Conservation (phyloP, 371 early-diverging fungal genomes). For the Blakeslea trispora region DNA sequence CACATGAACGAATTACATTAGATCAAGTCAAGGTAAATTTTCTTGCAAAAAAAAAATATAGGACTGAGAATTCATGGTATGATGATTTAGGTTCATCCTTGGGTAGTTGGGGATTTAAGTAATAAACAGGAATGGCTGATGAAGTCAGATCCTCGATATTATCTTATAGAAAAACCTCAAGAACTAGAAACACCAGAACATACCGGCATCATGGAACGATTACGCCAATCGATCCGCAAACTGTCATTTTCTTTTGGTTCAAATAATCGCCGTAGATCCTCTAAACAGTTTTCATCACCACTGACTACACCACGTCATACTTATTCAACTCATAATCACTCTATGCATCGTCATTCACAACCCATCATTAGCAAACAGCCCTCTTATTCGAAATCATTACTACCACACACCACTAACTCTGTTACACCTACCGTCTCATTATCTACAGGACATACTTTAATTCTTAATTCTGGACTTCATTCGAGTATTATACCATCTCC, state of each 20-base stretch:
- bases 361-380: conserved; percentile 22
- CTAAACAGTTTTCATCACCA: conserved; percentile 1
- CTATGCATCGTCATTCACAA: conserved; percentile 10
- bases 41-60: not conserved
- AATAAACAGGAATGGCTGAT: conserved; percentile 53
- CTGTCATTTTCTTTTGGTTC: conserved; percentile 23
- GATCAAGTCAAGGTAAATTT: conserved; percentile 77
- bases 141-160: conserved; percentile 35
- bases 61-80: too few species aligned
- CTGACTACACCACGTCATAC: not conserved
- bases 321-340: conserved; percentile 3
- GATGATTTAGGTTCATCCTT: conserved; percentile 70
- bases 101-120: conserved; percentile 77
- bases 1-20: conserved; percentile 77
- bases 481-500: conserved; percentile 14
- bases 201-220: conserved; percentile 28
- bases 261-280: conserved; percentile 4
- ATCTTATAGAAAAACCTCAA: not conserved
- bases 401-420: conserved; percentile 24
- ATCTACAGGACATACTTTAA: conserved; percentile 26
- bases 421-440: conserved; percentile 25
- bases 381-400: conserved; percentile 24
- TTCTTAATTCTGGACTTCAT: conserved; percentile 20
- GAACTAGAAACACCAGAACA: conserved; percentile 30
- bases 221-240: conserved; percentile 26